These are phyloP conservation scores for Debaryomyces subglobosus DNA, from an alignment of 1,139 yeast species.

Conservation along the genomic window DNA sequence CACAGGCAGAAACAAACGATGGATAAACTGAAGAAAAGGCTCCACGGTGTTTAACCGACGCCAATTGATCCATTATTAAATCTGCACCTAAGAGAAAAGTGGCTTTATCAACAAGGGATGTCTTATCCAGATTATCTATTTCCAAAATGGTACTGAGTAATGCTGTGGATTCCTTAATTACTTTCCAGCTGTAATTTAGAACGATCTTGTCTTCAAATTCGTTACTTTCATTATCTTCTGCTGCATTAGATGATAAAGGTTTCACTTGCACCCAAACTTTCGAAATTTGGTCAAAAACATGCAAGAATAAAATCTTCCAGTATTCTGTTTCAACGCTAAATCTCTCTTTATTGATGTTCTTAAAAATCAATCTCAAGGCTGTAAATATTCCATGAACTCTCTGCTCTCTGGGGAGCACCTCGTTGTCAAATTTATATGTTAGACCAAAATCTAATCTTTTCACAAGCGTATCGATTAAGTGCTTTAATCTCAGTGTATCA, in stretches of 20 bases:
- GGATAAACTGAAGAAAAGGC: conserved; percentile 90
- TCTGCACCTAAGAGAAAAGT: conserved; percentile 19
- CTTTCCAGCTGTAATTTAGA: conserved; percentile 81
- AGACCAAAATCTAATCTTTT: conserved; percentile 22
- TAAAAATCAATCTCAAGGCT: conserved; percentile 55
- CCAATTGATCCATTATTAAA: conserved; percentile 64
- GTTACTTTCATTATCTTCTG: conserved; percentile 40
- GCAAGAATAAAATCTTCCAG: conserved; percentile 9
- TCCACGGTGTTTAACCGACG: conserved; percentile 83
- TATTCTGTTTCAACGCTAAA: background rate
- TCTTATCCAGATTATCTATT: conserved; percentile 18
- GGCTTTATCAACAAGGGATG: background rate
- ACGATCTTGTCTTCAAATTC: conserved; percentile 50
- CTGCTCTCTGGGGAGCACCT: conserved; percentile 28
- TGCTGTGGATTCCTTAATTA: conserved; percentile 73
- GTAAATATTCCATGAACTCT: conserved; percentile 72
- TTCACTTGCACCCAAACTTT: conserved; percentile 58
- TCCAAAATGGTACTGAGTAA: conserved; percentile 46
- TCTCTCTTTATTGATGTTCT: conserved; percentile 18
- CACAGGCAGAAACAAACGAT: conserved; percentile 66
- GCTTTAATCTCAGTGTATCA: conserved; percentile 18
- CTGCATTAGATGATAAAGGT: conserved; percentile 63
- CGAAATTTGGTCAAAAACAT: conserved; percentile 19
- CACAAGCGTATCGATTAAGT: conserved; percentile 35
- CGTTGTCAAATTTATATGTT: background rate